Evolutionary conservation across 1,284 basidiomycete species (phyloP).

Genomic region (Acaromyces ingoldii): DNA sequence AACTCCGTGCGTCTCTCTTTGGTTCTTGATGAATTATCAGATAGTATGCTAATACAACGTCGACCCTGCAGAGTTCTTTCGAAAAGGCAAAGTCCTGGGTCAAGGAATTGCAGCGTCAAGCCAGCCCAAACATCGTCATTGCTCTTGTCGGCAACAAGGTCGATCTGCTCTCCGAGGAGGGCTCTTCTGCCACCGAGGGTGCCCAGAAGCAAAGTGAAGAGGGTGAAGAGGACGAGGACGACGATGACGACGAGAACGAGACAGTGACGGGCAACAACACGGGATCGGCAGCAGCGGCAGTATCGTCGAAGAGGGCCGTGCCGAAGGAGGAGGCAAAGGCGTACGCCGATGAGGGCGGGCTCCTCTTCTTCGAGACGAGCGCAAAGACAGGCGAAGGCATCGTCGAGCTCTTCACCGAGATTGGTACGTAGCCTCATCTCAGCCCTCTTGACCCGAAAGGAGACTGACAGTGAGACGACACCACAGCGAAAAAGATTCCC

Average conservation of each 20-base stretch:
- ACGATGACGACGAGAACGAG: conserved; percentile 53
- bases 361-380: conserved; percentile 95
- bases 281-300: conserved; percentile 6
- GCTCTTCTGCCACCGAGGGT: conserved; percentile 63
- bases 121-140: conserved; percentile 98
- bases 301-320: conserved; percentile 32
- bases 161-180: conserved; percentile 74
- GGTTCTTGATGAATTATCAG: background rate
- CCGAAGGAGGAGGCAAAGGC: conserved; percentile 80
- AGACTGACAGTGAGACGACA: conserved; percentile 2
- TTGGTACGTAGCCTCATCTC: conserved; percentile 20
- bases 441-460: background rate
- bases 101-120: conserved; percentile 96
- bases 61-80: conserved; percentile 62
- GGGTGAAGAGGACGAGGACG: conserved; percentile 20
- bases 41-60: background rate
- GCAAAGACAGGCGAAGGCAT: conserved; percentile 97
- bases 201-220: conserved; percentile 20
- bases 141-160: conserved; percentile 56
- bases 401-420: conserved; percentile 92
- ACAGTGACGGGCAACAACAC: conserved; percentile 49
- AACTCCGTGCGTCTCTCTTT: conserved; percentile 55
- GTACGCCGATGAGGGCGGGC: conserved; percentile 84
- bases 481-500: conserved; percentile 42
- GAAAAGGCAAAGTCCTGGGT: conserved; percentile 99